Conservation (phyloP, 179 eudicot species). For the Corrigiola litoralis region DNA sequence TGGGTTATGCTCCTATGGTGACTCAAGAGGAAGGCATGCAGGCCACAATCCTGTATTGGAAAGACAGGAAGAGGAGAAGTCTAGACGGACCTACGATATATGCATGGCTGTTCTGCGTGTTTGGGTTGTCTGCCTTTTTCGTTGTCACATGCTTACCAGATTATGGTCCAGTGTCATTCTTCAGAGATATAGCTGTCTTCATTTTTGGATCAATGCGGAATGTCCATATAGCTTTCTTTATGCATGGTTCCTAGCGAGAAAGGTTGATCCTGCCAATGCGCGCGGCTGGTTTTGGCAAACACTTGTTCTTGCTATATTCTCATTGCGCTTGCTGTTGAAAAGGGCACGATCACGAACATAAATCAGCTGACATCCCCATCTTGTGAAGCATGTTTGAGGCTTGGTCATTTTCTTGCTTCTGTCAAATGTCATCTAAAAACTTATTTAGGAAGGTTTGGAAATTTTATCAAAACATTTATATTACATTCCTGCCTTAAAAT, state of each 20-base stretch:
- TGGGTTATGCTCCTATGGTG: conserved; percentile 73
- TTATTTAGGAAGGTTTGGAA: no score
- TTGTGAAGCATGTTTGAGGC: no score
- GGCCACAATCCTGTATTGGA: conserved; percentile 68
- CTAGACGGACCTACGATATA: conserved; percentile 77
- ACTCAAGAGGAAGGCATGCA: conserved; percentile 76
- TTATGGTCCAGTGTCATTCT: conserved; percentile 43
- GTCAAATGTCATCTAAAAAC: no score
- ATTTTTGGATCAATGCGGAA: conserved; percentile 43
- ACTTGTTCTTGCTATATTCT: conserved; percentile 55
- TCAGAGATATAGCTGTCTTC: conserved; percentile 45
- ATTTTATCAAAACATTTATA: no score
- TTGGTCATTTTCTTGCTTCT: no score
- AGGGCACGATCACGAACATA: no score
- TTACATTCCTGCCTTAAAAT: no score
- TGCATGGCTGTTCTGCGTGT: conserved; percentile 50
- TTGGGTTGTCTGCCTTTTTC: conserved; percentile 58
- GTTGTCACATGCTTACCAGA: conserved; percentile 66
- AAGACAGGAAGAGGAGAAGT: conserved; percentile 54
- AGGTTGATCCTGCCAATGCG: conserved; percentile 70
- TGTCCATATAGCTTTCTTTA: conserved; percentile 39
- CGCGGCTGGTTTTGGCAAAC: conserved; percentile 93
- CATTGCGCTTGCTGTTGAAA: conserved; percentile 62
- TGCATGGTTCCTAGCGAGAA: conserved; percentile 73
- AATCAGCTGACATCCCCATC: no score